A percentile compares a stretch with the other conserved stretches of the same genome.
Conservation (phyloP, 1,139 yeast genomes). For the Kodamaea plutei region DNA sequence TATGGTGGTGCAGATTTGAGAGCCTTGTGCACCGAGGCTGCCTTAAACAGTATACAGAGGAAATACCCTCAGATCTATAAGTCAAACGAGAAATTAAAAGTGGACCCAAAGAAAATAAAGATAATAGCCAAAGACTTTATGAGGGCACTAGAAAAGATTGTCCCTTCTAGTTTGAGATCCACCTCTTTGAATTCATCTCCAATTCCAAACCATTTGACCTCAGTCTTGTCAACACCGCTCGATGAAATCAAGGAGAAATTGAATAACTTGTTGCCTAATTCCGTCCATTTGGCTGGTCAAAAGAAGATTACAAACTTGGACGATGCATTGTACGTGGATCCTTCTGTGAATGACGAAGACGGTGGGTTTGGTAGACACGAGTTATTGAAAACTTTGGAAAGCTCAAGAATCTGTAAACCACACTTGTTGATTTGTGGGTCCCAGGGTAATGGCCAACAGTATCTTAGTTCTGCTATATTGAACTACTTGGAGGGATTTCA, state of each 20-base stretch:
- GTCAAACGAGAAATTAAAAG: constrained; percentile 66
- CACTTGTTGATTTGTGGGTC: constrained; percentile 70
- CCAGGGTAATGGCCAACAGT: constrained; percentile 86
- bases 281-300: constrained; percentile 25
- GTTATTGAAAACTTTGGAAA: constrained; percentile 52
- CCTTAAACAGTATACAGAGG: constrained; percentile 85
- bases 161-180: constrained; percentile 90
- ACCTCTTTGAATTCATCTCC: constrained; percentile 74
- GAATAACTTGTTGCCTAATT: constrained; percentile 59
- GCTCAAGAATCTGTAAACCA: constrained; percentile 77
- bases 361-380: constrained; percentile 71
- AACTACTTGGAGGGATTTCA: constrained; percentile 87
- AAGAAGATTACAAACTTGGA: constrained; percentile 59
- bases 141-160: constrained; percentile 78
- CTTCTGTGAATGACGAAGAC: constrained; percentile 51
- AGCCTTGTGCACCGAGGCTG: constrained; percentile 94
- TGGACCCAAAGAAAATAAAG: constrained; percentile 66
- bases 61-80: constrained; percentile 90
- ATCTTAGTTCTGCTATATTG: constrained; percentile 76
- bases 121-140: constrained; percentile 87
- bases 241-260: constrained; percentile 45
- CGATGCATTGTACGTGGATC: constrained; percentile 65
- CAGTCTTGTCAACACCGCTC: constrained; percentile 54
- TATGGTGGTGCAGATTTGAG: constrained; percentile 98
- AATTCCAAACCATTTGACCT: constrained; percentile 66